phyloP scores from a whole-genome alignment of 2,329 filamentous ascomycete genomes.

The Trichoderma endophyticum region DNA sequence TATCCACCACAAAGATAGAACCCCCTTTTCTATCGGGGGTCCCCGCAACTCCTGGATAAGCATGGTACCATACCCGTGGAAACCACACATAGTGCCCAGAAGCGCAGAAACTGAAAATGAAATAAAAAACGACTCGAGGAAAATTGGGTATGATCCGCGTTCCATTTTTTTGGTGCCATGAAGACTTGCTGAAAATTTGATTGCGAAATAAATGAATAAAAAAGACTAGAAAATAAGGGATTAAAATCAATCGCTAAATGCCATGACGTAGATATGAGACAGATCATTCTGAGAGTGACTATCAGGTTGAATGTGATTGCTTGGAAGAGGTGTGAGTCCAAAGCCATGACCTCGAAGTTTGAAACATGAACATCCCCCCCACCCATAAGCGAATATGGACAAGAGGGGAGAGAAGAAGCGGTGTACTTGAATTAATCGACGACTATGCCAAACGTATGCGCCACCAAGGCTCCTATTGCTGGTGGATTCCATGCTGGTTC shows the following conservation, averaged over 20 bases:
- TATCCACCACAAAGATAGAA: slow-evolving; percentile 24
- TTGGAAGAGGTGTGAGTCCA: slow-evolving; percentile 9
- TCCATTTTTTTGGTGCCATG: slow-evolving; percentile 39
- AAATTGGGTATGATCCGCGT: slow-evolving; percentile 38
- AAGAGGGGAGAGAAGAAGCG: neutral
- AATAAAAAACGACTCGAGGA: slow-evolving; percentile 24
- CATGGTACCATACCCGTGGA: slow-evolving; percentile 20
- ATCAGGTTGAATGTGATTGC: slow-evolving; percentile 16
- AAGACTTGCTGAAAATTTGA: slow-evolving; percentile 36
- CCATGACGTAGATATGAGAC: slow-evolving; percentile 40
- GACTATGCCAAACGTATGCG: slow-evolving; percentile 11
- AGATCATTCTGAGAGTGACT: slow-evolving; percentile 34
- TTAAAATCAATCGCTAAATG: slow-evolving; percentile 44
- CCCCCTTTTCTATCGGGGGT: slow-evolving; percentile 22
- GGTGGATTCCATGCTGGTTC: slow-evolving; percentile 41
- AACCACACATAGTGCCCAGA: slow-evolving; percentile 16
- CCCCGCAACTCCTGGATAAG: slow-evolving; percentile 22
- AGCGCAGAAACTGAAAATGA: slow-evolving; percentile 25
- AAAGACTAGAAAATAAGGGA: slow-evolving; percentile 28
- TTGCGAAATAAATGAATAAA: slow-evolving; percentile 26
- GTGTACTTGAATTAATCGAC: slow-evolving; percentile 6
- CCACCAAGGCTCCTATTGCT: slow-evolving; percentile 36
- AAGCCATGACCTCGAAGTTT: slow-evolving; percentile 12
- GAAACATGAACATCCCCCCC: slow-evolving; percentile 15
- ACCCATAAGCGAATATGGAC: neutral